Percentiles rank a stretch among this genome's conserved stretches.
Evolutionary conservation across 225 moss, liverwort and hornwort species (phyloP).

Genomic region (Rhytidiadelphus loreus): DNA sequence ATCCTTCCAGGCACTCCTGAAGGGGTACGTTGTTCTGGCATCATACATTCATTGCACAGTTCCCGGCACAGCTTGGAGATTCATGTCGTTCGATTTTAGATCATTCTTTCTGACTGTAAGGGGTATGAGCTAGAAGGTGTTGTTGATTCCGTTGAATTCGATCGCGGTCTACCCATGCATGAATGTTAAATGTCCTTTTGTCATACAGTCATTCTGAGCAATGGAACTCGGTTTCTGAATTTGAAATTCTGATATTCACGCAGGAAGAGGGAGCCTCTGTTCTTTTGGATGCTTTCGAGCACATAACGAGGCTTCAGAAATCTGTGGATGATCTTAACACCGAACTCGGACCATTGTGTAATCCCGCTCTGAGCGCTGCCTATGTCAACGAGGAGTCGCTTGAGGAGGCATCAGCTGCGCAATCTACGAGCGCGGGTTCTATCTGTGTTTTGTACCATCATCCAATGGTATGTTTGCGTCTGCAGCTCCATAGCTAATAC

Average conservation of each 20-base stretch:
- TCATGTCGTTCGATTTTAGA: not conserved
- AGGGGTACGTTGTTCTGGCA: slow-evolving; percentile 13
- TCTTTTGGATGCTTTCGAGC: slow-evolving; percentile 25
- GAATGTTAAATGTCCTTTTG: not conserved
- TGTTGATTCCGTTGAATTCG: not conserved
- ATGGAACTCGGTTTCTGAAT: not conserved
- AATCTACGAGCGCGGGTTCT: not conserved
- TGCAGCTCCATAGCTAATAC: not conserved
- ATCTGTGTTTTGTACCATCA: slow-evolving; percentile 12
- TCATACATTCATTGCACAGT: not conserved
- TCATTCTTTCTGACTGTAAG: not conserved
- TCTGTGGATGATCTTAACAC: slow-evolving; percentile 26
- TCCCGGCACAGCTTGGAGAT: not conserved
- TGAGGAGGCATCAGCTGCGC: not conserved
- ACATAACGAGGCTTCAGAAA: slow-evolving; percentile 19
- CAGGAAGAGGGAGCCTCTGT: slow-evolving; percentile 21
- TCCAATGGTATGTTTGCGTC: slow-evolving; percentile 17
- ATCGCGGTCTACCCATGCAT: not conserved
- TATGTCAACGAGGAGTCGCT: not conserved
- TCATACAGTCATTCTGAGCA: not conserved
- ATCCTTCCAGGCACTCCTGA: slow-evolving; percentile 19
- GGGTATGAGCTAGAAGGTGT: not conserved
- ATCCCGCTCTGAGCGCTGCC: not conserved
- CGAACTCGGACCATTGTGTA: slow-evolving; percentile 10
- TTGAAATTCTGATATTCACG: not conserved